Evolutionary conservation across 2,329 filamentous ascomycete genomes (phyloP).

Genomic region (Clonostachys chloroleuca): DNA sequence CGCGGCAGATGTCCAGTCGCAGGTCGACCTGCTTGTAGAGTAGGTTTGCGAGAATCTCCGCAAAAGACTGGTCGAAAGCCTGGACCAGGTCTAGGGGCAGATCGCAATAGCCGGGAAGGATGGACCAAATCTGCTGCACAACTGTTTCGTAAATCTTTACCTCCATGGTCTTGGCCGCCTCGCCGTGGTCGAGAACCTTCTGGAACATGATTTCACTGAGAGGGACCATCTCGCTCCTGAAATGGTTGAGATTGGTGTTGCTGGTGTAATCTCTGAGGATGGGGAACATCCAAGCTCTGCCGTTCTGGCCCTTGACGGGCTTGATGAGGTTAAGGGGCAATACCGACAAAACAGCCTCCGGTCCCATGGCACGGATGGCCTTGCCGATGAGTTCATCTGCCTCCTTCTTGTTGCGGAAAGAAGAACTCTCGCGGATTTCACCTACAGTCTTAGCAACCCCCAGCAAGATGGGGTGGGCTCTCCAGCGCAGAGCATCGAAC

Average conservation of each 20-base stretch:
- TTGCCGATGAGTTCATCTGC: slow-evolving; percentile 86
- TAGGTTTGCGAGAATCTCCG: slow-evolving; percentile 85
- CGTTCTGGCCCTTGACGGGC: slow-evolving; percentile 71
- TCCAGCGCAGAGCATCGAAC: slow-evolving; percentile 85
- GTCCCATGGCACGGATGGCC: slow-evolving; percentile 86
- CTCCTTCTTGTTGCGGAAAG: slow-evolving; percentile 91
- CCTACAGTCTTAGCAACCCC: slow-evolving; percentile 76
- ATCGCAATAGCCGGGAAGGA: slow-evolving; percentile 91
- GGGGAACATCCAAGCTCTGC: slow-evolving; percentile 91
- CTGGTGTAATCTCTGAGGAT: slow-evolving; percentile 84
- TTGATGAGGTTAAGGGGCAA: slow-evolving; percentile 82
- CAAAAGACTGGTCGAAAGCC: slow-evolving; percentile 82
- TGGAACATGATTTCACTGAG: slow-evolving; percentile 90
- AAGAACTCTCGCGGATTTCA: slow-evolving; percentile 80
- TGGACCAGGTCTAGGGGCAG: slow-evolving; percentile 73
- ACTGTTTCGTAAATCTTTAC: slow-evolving; percentile 97
- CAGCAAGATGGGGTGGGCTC: slow-evolving; percentile 71
- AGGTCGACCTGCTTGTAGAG: slow-evolving; percentile 90
- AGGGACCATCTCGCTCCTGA: slow-evolving; percentile 80
- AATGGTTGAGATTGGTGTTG: slow-evolving; percentile 84
- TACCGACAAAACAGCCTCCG: slow-evolving; percentile 74
- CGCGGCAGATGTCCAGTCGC: slow-evolving; percentile 81
- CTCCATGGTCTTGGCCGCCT: slow-evolving; percentile 86
- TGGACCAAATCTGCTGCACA: slow-evolving; percentile 92
- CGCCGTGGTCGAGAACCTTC: slow-evolving; percentile 76